Evolutionary conservation across 2,329 filamentous ascomycete genomes (phyloP), one percentile per base, ranked within the genome.

Genomic region (Cladophialophora carrionii): DNA sequence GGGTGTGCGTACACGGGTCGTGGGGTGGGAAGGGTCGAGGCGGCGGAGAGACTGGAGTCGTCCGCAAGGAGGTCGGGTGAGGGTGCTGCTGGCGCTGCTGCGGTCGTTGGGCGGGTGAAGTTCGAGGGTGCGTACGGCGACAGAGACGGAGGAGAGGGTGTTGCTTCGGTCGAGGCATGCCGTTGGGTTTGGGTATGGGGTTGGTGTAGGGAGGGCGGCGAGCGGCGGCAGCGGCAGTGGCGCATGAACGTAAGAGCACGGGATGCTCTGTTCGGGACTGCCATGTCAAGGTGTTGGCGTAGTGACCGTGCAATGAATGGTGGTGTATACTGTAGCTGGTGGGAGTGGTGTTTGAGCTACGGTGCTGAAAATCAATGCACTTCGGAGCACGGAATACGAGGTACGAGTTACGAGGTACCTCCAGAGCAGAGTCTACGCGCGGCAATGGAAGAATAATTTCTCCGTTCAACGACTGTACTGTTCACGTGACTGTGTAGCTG

Each of bases 241-340:
- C 57, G 67, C 68, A 68, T 69, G 57, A 70, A 71, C 29, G 65
- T 43, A 12, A 63, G 54, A 41, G 68, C 70, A 52, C 64, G 64
- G 14, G 64, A 61, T 20, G 68, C 66, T 66, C 65, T 60, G 2
- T 52, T 20, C 26, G 62, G 52, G 10, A 56, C 32, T 3, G 63
- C 65, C 69, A 71, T 71, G 51, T 52, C 14, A 17, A 29, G 6
- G 26, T 29, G 6, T 29, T 29, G 26, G 26, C 6, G 3, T 6
- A 29, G 26, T 29, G 26, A 29, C 26, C 3, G 26, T 29, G 26
- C 26, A 29, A 29, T 29, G 26, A 29, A 6, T 6, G 26, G 24
- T 32, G 29, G 1, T 1, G 10, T 54, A 51, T 49, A n/a, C 57
- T 14, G 12, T 24, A 26, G 17, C 52, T 26, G 24, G 26, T 29